These are phyloP conservation scores for Microthyrium microscopicum DNA, from an alignment of 2,329 filamentous ascomycete species.

Conservation along the genomic window DNA sequence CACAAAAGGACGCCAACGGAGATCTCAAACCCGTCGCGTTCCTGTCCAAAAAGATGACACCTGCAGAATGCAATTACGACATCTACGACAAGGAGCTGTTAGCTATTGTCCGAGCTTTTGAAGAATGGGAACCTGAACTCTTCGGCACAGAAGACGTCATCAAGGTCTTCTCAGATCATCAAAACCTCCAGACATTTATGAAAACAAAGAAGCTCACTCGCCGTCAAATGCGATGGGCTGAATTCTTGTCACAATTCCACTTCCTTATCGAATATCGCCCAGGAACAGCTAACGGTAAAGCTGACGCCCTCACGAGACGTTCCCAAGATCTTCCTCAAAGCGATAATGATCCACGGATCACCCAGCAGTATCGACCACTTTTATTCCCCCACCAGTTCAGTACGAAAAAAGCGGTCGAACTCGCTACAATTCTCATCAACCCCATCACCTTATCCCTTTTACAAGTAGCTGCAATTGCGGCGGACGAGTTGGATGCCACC, in stretches of 20 bases:
- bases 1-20: conserved; percentile 7
- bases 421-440: too few species aligned
- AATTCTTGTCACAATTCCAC: conserved; percentile 13
- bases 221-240: conserved; percentile 14
- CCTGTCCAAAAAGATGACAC: conserved; percentile 11
- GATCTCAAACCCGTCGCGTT: conserved; percentile 10
- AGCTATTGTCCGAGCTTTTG: conserved; percentile 15
- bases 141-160: conserved; percentile 9
- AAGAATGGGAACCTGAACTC: conserved; percentile 14
- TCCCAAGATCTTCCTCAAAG: too few species aligned
- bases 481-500: neutral
- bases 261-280: conserved; percentile 15
- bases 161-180: conserved; percentile 14
- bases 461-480: neutral
- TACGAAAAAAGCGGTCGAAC: neutral
- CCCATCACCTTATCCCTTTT: too few species aligned
- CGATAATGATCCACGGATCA: too few species aligned
- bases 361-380: too few species aligned
- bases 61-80: conserved; percentile 16
- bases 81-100: conserved; percentile 21
- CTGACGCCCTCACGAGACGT: conserved; percentile 10
- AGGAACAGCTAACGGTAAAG: conserved; percentile 11
- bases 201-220: conserved; percentile 15
- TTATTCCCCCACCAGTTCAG: neutral
- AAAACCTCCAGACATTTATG: conserved; percentile 17